These are phyloP conservation scores for Mrakia gelida DNA, from an alignment of 768 basidiomycete genomes.

Conservation along the genomic window DNA sequence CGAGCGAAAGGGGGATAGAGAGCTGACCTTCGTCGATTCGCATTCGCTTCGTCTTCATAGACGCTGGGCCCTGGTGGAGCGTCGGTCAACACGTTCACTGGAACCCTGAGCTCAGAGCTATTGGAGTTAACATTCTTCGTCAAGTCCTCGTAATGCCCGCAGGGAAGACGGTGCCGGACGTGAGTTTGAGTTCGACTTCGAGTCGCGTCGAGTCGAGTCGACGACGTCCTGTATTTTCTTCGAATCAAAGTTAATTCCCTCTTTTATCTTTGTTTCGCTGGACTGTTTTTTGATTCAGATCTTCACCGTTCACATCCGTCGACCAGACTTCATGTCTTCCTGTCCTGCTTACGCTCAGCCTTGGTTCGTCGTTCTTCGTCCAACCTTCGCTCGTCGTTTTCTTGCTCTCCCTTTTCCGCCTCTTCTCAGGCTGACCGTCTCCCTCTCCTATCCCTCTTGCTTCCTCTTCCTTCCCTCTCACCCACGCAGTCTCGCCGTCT, in stretches of 20 bases:
- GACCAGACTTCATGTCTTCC: not conserved
- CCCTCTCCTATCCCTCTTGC: no score
- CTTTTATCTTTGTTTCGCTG: no score
- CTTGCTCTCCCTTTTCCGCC: no score
- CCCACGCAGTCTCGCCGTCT: not conserved
- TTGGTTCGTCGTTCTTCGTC: not conserved
- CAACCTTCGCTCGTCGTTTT: not conserved
- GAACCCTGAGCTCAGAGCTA: not conserved
- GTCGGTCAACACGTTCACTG: not conserved
- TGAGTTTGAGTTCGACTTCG: not conserved
- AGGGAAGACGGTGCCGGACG: not conserved
- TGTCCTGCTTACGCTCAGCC: not conserved
- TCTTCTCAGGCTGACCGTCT: no score
- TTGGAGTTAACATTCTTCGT: not conserved
- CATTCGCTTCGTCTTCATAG: no score
- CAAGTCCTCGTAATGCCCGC: not conserved
- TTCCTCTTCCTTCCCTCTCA: not conserved
- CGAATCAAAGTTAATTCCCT: no score
- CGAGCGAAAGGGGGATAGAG: no score
- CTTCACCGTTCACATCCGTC: conserved; percentile 2
- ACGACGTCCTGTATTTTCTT: no score
- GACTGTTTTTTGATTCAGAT: not conserved
- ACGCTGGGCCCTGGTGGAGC: not conserved
- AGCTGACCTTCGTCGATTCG: no score
- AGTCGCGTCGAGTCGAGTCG: no score